phyloP scores from a whole-genome alignment of 2,329 filamentous ascomycete genomes.

The Trichothecium roseum region DNA sequence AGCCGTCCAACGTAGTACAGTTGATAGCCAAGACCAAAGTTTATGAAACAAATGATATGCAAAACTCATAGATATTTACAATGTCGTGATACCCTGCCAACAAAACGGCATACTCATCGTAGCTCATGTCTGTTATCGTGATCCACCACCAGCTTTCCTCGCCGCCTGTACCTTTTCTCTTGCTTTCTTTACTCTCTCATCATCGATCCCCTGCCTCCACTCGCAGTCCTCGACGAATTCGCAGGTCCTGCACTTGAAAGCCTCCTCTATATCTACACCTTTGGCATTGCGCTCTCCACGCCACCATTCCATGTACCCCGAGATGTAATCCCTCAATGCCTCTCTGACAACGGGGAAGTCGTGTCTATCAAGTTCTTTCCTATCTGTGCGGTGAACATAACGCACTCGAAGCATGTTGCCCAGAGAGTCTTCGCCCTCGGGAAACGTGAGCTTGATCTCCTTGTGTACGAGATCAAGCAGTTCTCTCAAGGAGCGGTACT shows the following conservation, averaged over 20 bases:
- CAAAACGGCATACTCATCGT: too few relatives aligned
- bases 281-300: constrained; percentile 59
- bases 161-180: neutral
- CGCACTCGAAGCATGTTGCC: constrained; percentile 42
- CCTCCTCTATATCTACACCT: constrained; percentile 74
- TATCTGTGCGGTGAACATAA: constrained; percentile 42
- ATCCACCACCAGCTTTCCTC: too few relatives aligned
- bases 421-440: constrained; percentile 34
- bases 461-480: constrained; percentile 33
- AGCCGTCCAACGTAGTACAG: too few relatives aligned
- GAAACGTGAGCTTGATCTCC: constrained; percentile 42
- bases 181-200: constrained; percentile 30
- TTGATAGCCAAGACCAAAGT: too few relatives aligned
- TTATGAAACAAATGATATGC: too few relatives aligned
- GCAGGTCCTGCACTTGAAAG: constrained; percentile 78
- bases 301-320: constrained; percentile 77
- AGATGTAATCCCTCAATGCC: constrained; percentile 55
- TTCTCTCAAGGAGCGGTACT: constrained; percentile 37
- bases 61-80: too few relatives aligned
- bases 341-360: constrained; percentile 57
- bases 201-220: constrained; percentile 65
- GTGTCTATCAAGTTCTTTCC: constrained; percentile 40
- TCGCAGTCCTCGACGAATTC: constrained; percentile 71
- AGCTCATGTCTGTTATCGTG: too few relatives aligned
- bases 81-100: too few relatives aligned